phyloP scores from a whole-genome alignment of 805 yeast genomes.

The Kodamaea hsintzibuensis region DNA sequence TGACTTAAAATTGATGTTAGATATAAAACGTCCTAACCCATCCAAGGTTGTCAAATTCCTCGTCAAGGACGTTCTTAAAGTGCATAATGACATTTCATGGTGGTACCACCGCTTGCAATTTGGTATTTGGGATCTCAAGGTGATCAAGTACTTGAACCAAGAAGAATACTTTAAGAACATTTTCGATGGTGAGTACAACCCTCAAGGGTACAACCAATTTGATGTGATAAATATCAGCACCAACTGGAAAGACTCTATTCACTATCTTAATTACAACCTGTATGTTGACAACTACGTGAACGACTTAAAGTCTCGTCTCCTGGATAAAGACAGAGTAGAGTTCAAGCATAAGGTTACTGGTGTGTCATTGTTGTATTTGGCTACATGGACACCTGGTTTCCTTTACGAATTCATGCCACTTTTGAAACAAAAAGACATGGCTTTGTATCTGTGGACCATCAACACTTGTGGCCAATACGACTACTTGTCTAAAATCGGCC shows the following conservation, averaged over 20 bases:
- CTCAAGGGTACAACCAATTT: constrained; percentile 25
- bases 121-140: constrained; percentile 43
- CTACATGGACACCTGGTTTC: constrained; percentile 39
- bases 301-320: constrained; percentile 6
- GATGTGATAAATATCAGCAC: constrained; percentile 39
- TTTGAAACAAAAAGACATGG: constrained; percentile 30
- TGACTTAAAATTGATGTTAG: constrained; percentile 35
- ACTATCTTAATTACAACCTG: constrained; percentile 36
- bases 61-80: constrained; percentile 29
- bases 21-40: constrained; percentile 42
- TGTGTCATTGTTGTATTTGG: constrained; percentile 36
- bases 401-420: constrained; percentile 38
- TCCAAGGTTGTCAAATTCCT: constrained; percentile 30
- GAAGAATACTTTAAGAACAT: constrained; percentile 33
- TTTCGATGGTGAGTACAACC: constrained; percentile 16
- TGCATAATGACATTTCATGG: constrained; percentile 32
- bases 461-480: constrained; percentile 37
- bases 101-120: constrained; percentile 41
- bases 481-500: constrained; percentile 30
- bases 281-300: constrained; percentile 26
- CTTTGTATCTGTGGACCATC: constrained; percentile 42
- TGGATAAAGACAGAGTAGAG: constrained; percentile 15
- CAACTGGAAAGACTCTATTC: constrained; percentile 33
- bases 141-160: constrained; percentile 41
- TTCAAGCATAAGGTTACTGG: constrained; percentile 33